Conservation (phyloP, 805 yeast species). For the Wickerhamiella dianesei region DNA sequence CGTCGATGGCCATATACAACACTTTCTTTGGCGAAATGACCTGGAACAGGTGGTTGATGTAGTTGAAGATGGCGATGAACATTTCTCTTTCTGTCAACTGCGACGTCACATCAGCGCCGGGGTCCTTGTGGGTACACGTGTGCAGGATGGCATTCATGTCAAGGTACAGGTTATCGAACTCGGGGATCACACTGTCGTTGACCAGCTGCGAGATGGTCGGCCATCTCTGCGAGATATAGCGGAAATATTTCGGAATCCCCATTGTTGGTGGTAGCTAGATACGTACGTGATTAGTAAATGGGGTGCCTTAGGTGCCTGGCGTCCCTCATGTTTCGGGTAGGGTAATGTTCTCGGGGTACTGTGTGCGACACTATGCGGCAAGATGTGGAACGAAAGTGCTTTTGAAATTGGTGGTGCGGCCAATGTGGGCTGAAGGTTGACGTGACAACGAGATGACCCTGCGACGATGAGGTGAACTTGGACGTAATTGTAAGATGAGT, state of each 20-base stretch:
- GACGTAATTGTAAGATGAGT: too few species aligned
- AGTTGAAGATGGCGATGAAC: slow-evolving; percentile 82
- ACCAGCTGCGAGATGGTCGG: slow-evolving; percentile 83
- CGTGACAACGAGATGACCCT: too few species aligned
- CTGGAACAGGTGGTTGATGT: slow-evolving; percentile 84
- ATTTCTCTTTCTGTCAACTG: slow-evolving; percentile 79
- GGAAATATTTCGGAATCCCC: slow-evolving; percentile 96
- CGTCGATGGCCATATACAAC: slow-evolving; percentile 95
- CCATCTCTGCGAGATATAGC: slow-evolving; percentile 98
- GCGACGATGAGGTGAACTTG: too few species aligned
- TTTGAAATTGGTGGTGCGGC: too few species aligned
- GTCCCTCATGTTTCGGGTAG: too few species aligned
- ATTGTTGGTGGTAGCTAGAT: slow-evolving; percentile 9
- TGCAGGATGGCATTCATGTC: slow-evolving; percentile 96
- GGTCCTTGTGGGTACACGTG: slow-evolving; percentile 82
- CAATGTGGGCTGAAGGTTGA: too few species aligned
- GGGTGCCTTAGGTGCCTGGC: neutral
- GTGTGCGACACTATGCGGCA: too few species aligned
- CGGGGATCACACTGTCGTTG: slow-evolving; percentile 72
- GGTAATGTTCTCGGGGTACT: too few species aligned
- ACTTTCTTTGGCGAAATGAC: slow-evolving; percentile 75
- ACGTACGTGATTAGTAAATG: neutral
- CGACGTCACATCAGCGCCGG: slow-evolving; percentile 40
- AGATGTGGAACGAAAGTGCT: too few species aligned
- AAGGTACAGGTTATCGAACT: slow-evolving; percentile 84